Base-by-base conservation (phyloP, 139 green algal species). In the Haematococcus sp. region DNA sequence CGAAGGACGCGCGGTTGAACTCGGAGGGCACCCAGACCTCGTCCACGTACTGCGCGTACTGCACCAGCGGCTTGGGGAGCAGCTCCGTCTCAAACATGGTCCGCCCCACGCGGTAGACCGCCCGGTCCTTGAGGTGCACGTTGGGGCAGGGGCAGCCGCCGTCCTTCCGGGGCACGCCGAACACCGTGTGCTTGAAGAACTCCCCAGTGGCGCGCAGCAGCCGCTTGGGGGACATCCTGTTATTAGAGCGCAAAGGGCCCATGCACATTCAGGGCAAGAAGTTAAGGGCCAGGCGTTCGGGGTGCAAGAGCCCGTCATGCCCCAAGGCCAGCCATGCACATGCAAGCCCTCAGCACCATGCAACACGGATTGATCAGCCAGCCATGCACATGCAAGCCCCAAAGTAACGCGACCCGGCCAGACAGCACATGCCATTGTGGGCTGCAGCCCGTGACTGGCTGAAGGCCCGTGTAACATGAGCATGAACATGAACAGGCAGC, bases 11-110 rank as follows among this genome's bases (percentile, higher is more conserved):
- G 2, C 60, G 56, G 55, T 83, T 78, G 66, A 78, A 83, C 19
- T 74, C 25, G 1, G 72, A 76, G 2, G 78, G 78, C 27, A 83
- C 78, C 78, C 69, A 75, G 11, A 72, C 65, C 40, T 72, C 65
- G 30, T 72, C 65, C 16, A 72, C 19, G 3, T 60, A 23, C 22
- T 72, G 9, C n/a, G 65, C 40, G 34, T 72, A 44, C 3, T 20
- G 9, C 25, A 55, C 65, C 3, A 72, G 44, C 16, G 54, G 40
- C 9, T 33, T 32, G 13, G 65, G 65, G 2, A 72, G 65, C 43
- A 60, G 23, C 22, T 59, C 43, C 3, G 65, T 72, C 43, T 72
- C 65, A 60, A 72, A 72, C 65, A 72, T 72, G 17, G 65, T 43
- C 3, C 65, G 40, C 9, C 65, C 65, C 19, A 72, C 32, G 34